A percentile compares a stretch with the other conserved stretches of the same genome.
These are phyloP conservation scores for Fabrea salina DNA, from an alignment of 169 alveolate species.

Conservation along the genomic window DNA sequence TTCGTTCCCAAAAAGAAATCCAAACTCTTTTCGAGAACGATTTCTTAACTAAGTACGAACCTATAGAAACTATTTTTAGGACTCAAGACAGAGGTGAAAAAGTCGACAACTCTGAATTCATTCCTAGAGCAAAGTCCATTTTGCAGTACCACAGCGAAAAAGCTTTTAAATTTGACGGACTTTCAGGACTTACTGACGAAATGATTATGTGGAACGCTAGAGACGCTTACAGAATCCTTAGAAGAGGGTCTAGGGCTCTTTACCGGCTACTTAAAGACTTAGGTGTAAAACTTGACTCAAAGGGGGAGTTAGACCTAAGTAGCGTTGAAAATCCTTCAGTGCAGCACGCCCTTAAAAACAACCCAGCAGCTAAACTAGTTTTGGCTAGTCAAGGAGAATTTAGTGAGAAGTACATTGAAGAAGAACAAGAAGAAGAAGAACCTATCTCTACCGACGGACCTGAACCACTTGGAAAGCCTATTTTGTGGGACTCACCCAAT, in stretches of 20 bases:
- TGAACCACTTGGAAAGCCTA: not conserved
- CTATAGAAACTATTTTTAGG: not conserved
- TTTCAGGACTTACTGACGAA: not conserved
- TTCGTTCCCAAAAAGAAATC: constrained; percentile 14
- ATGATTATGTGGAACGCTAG: not conserved
- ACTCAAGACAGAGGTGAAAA: not conserved
- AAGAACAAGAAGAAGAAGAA: not conserved
- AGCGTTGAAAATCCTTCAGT: not conserved
- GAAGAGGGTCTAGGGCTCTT: not conserved
- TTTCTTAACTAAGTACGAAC: not conserved
- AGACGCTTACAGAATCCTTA: not conserved
- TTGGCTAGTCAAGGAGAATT: not conserved
- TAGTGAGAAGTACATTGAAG: not conserved
- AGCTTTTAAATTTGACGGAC: not conserved
- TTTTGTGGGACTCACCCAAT: not conserved
- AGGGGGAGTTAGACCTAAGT: not conserved
- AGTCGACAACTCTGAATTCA: not conserved
- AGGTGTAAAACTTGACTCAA: not conserved
- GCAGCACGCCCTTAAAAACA: not conserved
- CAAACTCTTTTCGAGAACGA: not conserved
- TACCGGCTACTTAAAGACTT: not conserved
- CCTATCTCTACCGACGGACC: not conserved
- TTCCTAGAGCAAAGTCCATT: not conserved
- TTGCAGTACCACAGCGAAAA: not conserved
- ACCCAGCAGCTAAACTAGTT: not conserved